Evolutionary conservation across 164 flowering plant species (phyloP).

Genomic region (Warburgia ugandensis): DNA sequence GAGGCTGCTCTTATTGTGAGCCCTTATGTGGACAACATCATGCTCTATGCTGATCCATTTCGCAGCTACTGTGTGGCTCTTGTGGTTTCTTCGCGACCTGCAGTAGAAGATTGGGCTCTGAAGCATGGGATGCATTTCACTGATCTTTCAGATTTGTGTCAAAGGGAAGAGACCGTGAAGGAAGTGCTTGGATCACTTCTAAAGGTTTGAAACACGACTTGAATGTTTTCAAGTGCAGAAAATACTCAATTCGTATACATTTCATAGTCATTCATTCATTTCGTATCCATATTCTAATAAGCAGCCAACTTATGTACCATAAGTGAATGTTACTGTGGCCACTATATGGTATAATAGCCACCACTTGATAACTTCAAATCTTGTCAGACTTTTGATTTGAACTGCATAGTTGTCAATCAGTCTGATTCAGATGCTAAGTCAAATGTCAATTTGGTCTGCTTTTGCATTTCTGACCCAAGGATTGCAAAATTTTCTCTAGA

Average conservation of each 20-base stretch:
- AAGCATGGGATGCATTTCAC: constrained; percentile 40
- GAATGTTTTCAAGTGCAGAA: too few relatives aligned
- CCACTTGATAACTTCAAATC: too few relatives aligned
- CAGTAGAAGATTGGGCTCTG: constrained; percentile 72
- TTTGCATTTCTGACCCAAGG: background rate
- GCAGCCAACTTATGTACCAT: too few relatives aligned
- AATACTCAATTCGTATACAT: too few relatives aligned
- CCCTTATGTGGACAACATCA: constrained; percentile 81
- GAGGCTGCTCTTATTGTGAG: constrained; percentile 71
- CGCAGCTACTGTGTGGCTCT: constrained; percentile 92
- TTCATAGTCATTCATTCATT: too few relatives aligned
- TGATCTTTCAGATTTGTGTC: constrained; percentile 61
- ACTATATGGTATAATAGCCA: too few relatives aligned
- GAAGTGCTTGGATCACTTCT: constrained; percentile 75
- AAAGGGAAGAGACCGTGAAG: constrained; percentile 56
- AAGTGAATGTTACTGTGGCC: too few relatives aligned
- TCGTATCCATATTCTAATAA: too few relatives aligned
- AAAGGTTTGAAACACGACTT: constrained; percentile 57
- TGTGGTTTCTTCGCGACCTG: constrained; percentile 59
- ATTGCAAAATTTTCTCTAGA: too few relatives aligned
- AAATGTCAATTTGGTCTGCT: background rate
- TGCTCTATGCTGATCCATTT: constrained; percentile 92
- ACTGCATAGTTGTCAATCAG: too few relatives aligned
- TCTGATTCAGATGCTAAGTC: background rate
- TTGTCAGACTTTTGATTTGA: too few relatives aligned